Evolutionary conservation across 192 early-diverging fungal species (phyloP).

Genomic region (Spizellomyces punctatus): DNA sequence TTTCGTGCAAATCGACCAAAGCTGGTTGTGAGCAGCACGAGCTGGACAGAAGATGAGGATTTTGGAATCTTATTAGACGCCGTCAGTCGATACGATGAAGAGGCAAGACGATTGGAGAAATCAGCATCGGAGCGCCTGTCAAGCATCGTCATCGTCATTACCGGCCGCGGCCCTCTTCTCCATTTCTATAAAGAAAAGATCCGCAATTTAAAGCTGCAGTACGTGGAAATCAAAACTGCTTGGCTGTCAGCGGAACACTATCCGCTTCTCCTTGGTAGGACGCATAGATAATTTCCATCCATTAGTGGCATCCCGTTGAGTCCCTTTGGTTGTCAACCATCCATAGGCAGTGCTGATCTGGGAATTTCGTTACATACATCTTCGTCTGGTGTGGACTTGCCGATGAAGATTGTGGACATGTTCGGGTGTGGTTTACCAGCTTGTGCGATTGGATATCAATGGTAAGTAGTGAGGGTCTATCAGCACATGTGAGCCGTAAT

Average conservation of each 20-base stretch:
- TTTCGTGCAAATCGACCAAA: slow-evolving; percentile 55
- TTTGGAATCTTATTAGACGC: slow-evolving; percentile 79
- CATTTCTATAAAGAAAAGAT: slow-evolving; percentile 70
- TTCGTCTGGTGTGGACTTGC: slow-evolving; percentile 93
- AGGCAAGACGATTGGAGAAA: slow-evolving; percentile 59
- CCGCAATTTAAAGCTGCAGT: slow-evolving; percentile 45
- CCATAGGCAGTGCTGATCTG: slow-evolving; percentile 82
- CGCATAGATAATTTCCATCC: background rate
- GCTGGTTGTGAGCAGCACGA: slow-evolving; percentile 85
- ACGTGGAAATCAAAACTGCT: slow-evolving; percentile 70
- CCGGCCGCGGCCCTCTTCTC: slow-evolving; percentile 88
- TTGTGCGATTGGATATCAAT: slow-evolving; percentile 60
- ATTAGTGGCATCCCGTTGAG: background rate
- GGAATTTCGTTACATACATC: slow-evolving; percentile 92
- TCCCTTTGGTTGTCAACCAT: background rate
- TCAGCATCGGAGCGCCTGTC: background rate
- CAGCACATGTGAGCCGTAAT: too few relatives aligned
- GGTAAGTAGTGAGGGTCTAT: slow-evolving; percentile 10
- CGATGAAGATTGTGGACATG: slow-evolving; percentile 99
- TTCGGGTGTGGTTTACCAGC: slow-evolving; percentile 94
- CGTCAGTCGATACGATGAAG: slow-evolving; percentile 40
- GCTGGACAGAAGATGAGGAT: slow-evolving; percentile 97
- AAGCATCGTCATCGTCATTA: slow-evolving; percentile 72
- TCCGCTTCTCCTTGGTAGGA: slow-evolving; percentile 73
- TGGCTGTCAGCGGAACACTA: slow-evolving; percentile 87